Percentiles rank a stretch among this genome's conserved stretches.
Evolutionary conservation across 208 protist species (phyloP).

Genomic region (Trypanosoma scelopori): DNA sequence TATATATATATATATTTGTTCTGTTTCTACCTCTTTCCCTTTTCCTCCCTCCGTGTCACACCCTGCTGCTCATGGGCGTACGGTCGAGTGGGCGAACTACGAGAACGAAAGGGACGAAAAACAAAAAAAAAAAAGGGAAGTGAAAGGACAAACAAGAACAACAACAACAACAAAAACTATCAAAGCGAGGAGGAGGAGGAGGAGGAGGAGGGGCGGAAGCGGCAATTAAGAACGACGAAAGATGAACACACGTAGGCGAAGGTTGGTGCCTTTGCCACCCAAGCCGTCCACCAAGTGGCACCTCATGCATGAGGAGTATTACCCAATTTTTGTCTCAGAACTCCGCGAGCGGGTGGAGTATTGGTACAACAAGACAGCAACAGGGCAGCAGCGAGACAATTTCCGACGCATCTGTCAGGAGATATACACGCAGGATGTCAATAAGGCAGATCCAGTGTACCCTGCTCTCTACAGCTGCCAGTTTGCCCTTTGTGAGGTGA

Average conservation of each 20-base stretch:
- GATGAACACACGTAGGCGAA: conserved; percentile 80
- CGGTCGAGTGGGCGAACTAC: neutral
- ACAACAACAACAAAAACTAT: too few relatives aligned
- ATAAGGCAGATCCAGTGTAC: conserved; percentile 34
- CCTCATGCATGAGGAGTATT: conserved; percentile 81
- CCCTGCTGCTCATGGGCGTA: conserved; percentile 13
- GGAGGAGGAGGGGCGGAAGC: neutral
- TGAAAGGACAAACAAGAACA: too few relatives aligned
- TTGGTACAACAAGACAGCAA: conserved; percentile 88
- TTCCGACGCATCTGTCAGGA: conserved; percentile 80
- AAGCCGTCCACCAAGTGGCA: conserved; percentile 70
- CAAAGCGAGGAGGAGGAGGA: neutral
- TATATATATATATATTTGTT: too few relatives aligned
- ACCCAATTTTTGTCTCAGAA: conserved; percentile 51
- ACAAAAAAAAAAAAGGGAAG: neutral
- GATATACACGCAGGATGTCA: conserved; percentile 59
- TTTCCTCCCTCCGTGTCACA: neutral
- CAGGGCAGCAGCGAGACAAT: conserved; percentile 57
- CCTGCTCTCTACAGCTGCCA: conserved; percentile 31
- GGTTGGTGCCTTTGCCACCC: conserved; percentile 46
- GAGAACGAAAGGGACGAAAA: neutral
- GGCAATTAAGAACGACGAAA: conserved; percentile 8
- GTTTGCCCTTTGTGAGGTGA: conserved; percentile 48
- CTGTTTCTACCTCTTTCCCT: neutral
- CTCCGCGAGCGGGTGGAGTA: conserved; percentile 62